These are phyloP conservation scores for Colletotrichum nymphaeae DNA, from an alignment of 2,329 filamentous ascomycete species.

Conservation along the genomic window DNA sequence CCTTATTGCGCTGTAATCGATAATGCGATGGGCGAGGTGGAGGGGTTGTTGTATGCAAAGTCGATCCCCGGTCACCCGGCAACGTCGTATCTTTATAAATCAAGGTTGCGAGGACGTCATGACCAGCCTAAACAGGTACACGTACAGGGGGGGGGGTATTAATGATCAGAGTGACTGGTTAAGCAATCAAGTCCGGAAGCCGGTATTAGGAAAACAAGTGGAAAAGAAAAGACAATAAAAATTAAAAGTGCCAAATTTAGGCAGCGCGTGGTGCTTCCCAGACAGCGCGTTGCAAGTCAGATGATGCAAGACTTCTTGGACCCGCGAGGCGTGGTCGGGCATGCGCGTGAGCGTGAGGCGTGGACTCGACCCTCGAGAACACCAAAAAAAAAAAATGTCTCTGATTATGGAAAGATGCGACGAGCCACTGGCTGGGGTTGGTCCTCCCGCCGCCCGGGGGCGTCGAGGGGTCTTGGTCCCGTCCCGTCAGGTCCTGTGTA, in stretches of 20 bases:
- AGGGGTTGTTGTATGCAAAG: constrained; percentile 12
- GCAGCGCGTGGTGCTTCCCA: neutral
- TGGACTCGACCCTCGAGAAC: constrained; percentile 29
- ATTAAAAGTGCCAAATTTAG: neutral
- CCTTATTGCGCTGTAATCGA: neutral
- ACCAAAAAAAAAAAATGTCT: constrained; percentile 7
- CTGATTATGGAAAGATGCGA: constrained; percentile 17
- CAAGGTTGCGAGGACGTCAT: constrained; percentile 30
- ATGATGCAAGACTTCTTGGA: constrained; percentile 7
- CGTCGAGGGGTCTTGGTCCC: constrained; percentile 15
- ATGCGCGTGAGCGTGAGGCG: constrained; percentile 17
- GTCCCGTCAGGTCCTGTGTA: neutral
- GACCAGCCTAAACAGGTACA: constrained; percentile 7
- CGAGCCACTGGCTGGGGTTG: constrained; percentile 21
- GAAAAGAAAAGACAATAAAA: neutral
- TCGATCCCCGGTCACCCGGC: constrained; percentile 30
- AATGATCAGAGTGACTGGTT: neutral
- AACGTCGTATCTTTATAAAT: constrained; percentile 33
- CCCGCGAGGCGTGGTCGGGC: neutral
- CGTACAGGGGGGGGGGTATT: neutral
- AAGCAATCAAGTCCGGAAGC: neutral
- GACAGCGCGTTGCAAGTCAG: constrained; percentile 12
- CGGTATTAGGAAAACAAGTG: neutral
- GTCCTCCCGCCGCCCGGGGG: neutral
- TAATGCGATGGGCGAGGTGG: constrained; percentile 13